Percentiles rank a stretch among this genome's conserved stretches.
These are phyloP conservation scores for Pichia norvegensis DNA, from an alignment of 1,139 yeast species.

Conservation along the genomic window DNA sequence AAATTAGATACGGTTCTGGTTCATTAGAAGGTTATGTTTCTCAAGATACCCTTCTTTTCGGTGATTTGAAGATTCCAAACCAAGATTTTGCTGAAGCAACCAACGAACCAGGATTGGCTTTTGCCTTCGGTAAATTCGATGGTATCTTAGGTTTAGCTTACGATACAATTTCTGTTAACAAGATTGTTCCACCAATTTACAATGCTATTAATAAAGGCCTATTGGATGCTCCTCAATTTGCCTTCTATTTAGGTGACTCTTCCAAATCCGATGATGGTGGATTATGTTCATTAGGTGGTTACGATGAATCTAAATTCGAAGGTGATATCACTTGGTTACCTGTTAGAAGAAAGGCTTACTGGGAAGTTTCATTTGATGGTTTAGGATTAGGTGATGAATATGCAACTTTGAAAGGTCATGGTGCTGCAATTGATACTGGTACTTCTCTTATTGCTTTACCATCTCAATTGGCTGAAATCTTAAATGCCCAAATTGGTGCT, in stretches of 20 bases:
- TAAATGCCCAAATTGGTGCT: slow-evolving; percentile 94
- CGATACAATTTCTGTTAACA: slow-evolving; percentile 80
- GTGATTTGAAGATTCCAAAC: slow-evolving; percentile 73
- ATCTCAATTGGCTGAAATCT: slow-evolving; percentile 86
- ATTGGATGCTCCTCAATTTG: slow-evolving; percentile 76
- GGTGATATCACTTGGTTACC: slow-evolving; percentile 94
- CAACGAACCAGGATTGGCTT: slow-evolving; percentile 92
- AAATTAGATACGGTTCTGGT: slow-evolving; percentile 88
- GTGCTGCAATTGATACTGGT: slow-evolving; percentile 98
- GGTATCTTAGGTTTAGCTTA: slow-evolving; percentile 95
- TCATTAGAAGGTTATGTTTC: slow-evolving; percentile 87
- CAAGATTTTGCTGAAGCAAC: slow-evolving; percentile 98
- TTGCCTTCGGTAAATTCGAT: slow-evolving; percentile 96
- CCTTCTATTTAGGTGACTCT: slow-evolving; percentile 82
- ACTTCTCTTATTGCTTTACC: slow-evolving; percentile 94
- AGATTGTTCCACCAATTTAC: slow-evolving; percentile 87
- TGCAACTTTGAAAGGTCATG: slow-evolving; percentile 73
- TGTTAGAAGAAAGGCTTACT: slow-evolving; percentile 97
- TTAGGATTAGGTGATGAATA: slow-evolving; percentile 85
- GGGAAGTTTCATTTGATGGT: slow-evolving; percentile 95
- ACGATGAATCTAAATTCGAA: slow-evolving; percentile 60
- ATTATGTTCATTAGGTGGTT: slow-evolving; percentile 89
- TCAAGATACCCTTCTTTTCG: slow-evolving; percentile 70
- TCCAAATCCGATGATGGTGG: slow-evolving; percentile 68
- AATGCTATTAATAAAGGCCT: slow-evolving; percentile 77